Evolutionary conservation across 2,329 filamentous ascomycete species (phyloP).

Genomic region (Hymenoscyphus albidus): DNA sequence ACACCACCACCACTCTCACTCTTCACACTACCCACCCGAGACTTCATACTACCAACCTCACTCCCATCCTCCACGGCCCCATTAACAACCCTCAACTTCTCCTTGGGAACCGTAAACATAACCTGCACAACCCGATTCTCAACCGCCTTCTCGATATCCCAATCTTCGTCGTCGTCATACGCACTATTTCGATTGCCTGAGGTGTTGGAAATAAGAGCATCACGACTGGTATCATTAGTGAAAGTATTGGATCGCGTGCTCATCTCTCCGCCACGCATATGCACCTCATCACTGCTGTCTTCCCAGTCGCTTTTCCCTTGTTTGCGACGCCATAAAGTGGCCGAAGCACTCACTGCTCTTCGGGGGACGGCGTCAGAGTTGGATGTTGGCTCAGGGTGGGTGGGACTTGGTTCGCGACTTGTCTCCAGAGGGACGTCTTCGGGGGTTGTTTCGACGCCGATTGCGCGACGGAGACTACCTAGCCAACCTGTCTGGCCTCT

Average conservation of each 20-base stretch:
- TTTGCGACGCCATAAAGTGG: conserved; percentile 45
- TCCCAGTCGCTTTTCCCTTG: conserved; percentile 51
- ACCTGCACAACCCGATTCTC: conserved; percentile 71
- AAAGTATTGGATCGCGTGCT: conserved; percentile 24
- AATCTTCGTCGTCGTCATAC: conserved; percentile 47
- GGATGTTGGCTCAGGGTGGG: conserved; percentile 20
- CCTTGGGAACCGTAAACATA: conserved; percentile 91
- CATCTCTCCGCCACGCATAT: background rate
- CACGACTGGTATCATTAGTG: conserved; percentile 13
- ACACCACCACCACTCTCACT: conserved; percentile 9
- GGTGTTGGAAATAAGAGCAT: background rate
- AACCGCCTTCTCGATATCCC: conserved; percentile 72
- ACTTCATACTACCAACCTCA: conserved; percentile 36
- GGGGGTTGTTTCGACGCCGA: conserved; percentile 13
- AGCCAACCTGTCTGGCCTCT: conserved; percentile 48
- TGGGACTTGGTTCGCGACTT: conserved; percentile 24
- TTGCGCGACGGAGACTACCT: conserved; percentile 53
- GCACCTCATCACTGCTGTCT: conserved; percentile 31
- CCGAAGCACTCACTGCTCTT: conserved; percentile 46
- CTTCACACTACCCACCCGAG: conserved; percentile 25
- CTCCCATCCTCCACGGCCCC: conserved; percentile 53
- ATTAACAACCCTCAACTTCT: conserved; percentile 86
- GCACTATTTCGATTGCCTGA: conserved; percentile 16
- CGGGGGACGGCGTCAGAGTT: conserved; percentile 34
- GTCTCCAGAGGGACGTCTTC: conserved; percentile 3